Percentiles rank a stretch among this genome's conserved stretches.
Conservation (phyloP, 164 flowering plant species). For the Annona cherimola region DNA sequence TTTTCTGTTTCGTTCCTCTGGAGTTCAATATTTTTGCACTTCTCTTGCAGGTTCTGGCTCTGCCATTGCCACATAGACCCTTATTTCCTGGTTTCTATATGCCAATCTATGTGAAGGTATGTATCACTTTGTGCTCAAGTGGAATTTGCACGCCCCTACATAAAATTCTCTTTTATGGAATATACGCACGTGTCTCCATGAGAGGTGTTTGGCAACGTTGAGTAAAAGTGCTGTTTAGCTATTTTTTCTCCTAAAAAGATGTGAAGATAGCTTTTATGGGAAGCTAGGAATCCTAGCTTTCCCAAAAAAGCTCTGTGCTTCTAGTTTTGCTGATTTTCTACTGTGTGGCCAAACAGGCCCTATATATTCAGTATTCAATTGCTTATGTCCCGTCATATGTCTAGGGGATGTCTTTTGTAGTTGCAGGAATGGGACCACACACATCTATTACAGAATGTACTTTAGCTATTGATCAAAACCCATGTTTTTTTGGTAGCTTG, state of each 20-base stretch:
- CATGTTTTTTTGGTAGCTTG: background rate
- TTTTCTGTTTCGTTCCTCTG: background rate
- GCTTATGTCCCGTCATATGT: background rate
- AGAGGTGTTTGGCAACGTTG: no score
- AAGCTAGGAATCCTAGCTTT: no score
- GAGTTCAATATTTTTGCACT: background rate
- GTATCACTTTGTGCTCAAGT: background rate
- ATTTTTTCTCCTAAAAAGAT: no score
- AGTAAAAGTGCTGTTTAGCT: no score
- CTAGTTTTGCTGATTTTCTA: background rate
- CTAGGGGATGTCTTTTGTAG: background rate
- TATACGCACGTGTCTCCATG: no score
- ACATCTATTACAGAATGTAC: background rate
- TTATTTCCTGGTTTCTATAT: constrained; percentile 95
- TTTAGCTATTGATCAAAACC: background rate
- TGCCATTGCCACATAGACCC: constrained; percentile 85
- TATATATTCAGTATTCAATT: no score
- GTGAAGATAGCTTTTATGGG: no score
- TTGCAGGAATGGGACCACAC: background rate
- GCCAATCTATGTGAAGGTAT: constrained; percentile 96
- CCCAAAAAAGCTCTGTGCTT: no score
- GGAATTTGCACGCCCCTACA: no score
- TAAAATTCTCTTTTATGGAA: background rate
- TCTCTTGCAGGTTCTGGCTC: constrained; percentile 72
- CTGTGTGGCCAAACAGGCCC: background rate